Percentiles rank a stretch among this genome's conserved stretches.
These are phyloP conservation scores for Naumovozyma dairenensis DNA, from an alignment of 805 yeast genomes.

Conservation along the genomic window DNA sequence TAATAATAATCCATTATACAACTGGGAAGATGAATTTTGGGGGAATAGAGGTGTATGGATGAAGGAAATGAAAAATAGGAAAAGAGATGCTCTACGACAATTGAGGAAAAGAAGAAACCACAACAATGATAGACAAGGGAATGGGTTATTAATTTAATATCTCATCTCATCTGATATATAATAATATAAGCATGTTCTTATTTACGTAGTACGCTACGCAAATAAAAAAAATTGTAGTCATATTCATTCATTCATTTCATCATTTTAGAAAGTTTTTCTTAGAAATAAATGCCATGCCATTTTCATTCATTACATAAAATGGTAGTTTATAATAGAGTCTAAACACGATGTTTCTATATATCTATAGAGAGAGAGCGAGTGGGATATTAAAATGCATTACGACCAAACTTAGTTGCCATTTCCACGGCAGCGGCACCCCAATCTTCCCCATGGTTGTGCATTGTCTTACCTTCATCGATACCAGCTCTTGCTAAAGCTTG, in stretches of 20 bases:
- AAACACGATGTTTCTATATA: too few species aligned
- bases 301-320: too few species aligned
- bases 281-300: too few species aligned
- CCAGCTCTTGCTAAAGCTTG: constrained; percentile 95
- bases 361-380: background rate
- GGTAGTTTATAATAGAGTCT: too few species aligned
- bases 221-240: background rate
- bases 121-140: too few species aligned
- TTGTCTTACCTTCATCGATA: constrained; percentile 45
- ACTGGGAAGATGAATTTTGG: constrained; percentile 74
- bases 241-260: background rate
- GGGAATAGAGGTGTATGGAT: constrained; percentile 73
- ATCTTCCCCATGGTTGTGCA: constrained; percentile 95
- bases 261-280: too few species aligned
- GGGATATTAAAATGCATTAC: constrained; percentile 9
- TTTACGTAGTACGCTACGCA: too few species aligned
- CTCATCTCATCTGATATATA: too few species aligned
- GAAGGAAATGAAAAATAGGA: constrained; percentile 61
- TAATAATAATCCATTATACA: constrained; percentile 30
- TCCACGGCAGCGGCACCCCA: constrained; percentile 99
- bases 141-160: constrained; percentile 3
- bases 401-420: constrained; percentile 53
- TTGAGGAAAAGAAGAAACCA: constrained; percentile 35
- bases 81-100: constrained; percentile 61
- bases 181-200: too few species aligned